Evolutionary conservation across 768 basidiomycete species (phyloP).

Genomic region (Pisolithus sp.): DNA sequence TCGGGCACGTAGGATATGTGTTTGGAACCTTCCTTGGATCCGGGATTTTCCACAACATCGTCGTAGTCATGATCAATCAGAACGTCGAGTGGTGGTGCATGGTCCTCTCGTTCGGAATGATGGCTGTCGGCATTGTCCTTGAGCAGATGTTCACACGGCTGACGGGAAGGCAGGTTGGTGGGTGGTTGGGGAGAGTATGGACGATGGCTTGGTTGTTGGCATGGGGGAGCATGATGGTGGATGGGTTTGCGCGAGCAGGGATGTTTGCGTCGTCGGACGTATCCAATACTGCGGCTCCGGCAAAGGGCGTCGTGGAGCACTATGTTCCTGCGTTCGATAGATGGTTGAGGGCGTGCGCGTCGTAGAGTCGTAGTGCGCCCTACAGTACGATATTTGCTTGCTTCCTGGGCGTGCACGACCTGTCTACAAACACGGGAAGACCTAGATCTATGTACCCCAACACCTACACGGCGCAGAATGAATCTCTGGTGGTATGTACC

Average conservation of each 20-base stretch:
- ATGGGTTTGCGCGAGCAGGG: slow-evolving; percentile 19
- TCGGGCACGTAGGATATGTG: background rate
- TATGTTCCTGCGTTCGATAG: background rate
- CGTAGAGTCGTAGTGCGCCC: background rate
- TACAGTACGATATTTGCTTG: too few species aligned
- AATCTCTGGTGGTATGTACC: too few species aligned
- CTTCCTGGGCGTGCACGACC: too few species aligned
- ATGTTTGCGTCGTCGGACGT: background rate
- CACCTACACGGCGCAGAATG: too few species aligned
- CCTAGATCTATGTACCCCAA: too few species aligned
- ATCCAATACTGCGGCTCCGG: background rate
- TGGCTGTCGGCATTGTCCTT: background rate
- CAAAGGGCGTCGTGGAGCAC: background rate
- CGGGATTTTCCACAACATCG: slow-evolving; percentile 8
- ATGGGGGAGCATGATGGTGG: slow-evolving; percentile 42
- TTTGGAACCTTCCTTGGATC: background rate
- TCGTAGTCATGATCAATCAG: slow-evolving; percentile 37
- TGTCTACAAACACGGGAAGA: too few species aligned
- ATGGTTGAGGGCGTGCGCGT: background rate
- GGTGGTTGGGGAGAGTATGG: slow-evolving; percentile 44
- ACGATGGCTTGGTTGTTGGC: slow-evolving; percentile 38
- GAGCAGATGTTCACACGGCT: slow-evolving; percentile 3
- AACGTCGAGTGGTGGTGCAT: background rate
- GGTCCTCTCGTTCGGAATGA: background rate
- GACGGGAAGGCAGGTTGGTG: slow-evolving; percentile 38